Percentiles rank a stretch among this genome's conserved stretches.
These are phyloP conservation scores for Rhodotorula sp. DNA, from an alignment of 1,284 basidiomycete genomes.

Conservation along the genomic window DNA sequence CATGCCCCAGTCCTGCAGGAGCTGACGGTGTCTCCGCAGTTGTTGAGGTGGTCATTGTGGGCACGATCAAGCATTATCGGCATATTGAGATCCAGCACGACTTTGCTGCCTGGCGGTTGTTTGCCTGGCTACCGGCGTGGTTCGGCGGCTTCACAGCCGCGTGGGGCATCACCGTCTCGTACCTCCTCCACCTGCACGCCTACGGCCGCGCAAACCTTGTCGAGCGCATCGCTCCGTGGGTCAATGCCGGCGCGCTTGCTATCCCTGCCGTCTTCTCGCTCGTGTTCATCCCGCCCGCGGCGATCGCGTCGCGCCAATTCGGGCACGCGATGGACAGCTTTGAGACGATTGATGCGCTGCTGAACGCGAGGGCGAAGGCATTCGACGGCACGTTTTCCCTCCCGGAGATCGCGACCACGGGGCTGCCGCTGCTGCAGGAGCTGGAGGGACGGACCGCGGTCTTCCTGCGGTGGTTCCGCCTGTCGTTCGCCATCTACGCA, in stretches of 20 bases:
- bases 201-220: neutral
- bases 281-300: constrained; percentile 1
- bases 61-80: neutral
- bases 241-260: constrained; percentile 7
- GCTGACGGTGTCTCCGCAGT: neutral
- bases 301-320: neutral
- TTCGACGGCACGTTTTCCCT: neutral
- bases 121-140: constrained; percentile 15
- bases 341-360: neutral
- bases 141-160: constrained; percentile 16
- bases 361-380: neutral
- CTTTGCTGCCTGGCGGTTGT: neutral
- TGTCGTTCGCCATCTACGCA: neutral
- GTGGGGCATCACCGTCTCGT: constrained; percentile 10
- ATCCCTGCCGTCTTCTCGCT: neutral
- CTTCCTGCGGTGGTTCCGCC: neutral
- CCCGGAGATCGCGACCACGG: neutral
- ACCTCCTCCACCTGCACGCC: constrained; percentile 4
- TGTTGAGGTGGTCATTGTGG: neutral
- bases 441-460: neutral
- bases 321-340: neutral
- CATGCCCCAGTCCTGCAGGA: too few relatives aligned
- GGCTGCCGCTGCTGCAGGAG: neutral
- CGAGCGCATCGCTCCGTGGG: neutral
- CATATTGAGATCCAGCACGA: neutral